These are phyloP conservation scores for Pythium brachiatum DNA, from an alignment of 352 stramenopile species.

Conservation along the genomic window DNA sequence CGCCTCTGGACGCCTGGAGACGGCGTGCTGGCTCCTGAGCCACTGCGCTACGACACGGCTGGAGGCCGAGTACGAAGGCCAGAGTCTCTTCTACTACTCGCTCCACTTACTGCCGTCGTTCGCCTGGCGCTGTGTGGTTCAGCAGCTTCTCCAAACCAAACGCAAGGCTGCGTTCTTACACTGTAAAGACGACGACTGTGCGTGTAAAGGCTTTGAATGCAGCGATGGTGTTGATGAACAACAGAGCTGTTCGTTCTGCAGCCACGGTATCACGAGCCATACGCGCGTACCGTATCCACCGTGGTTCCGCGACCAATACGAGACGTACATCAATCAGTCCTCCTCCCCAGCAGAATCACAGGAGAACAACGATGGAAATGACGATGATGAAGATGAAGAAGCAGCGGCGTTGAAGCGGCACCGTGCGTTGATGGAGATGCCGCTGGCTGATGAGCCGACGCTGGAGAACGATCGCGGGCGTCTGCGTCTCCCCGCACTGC, in stretches of 20 bases:
- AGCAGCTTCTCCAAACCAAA: constrained; percentile 29
- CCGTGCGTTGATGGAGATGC: background rate
- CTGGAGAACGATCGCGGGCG: constrained; percentile 26
- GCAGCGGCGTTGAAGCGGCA: background rate
- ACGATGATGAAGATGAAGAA: constrained; percentile 3
- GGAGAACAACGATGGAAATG: background rate
- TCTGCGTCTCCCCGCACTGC: constrained; percentile 10
- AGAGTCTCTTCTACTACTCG: constrained; percentile 56
- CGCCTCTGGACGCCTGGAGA: constrained; percentile 30
- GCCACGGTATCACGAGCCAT: constrained; percentile 33
- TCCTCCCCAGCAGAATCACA: background rate
- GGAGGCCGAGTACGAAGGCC: constrained; percentile 64
- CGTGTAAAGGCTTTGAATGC: constrained; percentile 63
- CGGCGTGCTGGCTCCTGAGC: constrained; percentile 40
- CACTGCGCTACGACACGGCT: constrained; percentile 25
- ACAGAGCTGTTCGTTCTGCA: constrained; percentile 44
- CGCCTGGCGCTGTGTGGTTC: constrained; percentile 38
- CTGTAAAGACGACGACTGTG: constrained; percentile 36
- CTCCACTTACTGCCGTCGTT: constrained; percentile 56
- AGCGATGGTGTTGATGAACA: background rate
- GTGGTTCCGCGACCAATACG: constrained; percentile 73
- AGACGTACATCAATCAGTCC: constrained; percentile 39
- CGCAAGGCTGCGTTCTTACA: constrained; percentile 50
- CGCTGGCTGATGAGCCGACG: constrained; percentile 8
- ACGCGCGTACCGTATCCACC: constrained; percentile 44